Base-by-base conservation (phyloP, 2,329 filamentous ascomycete species). In the Myriosclerotinia scirpicola region DNA sequence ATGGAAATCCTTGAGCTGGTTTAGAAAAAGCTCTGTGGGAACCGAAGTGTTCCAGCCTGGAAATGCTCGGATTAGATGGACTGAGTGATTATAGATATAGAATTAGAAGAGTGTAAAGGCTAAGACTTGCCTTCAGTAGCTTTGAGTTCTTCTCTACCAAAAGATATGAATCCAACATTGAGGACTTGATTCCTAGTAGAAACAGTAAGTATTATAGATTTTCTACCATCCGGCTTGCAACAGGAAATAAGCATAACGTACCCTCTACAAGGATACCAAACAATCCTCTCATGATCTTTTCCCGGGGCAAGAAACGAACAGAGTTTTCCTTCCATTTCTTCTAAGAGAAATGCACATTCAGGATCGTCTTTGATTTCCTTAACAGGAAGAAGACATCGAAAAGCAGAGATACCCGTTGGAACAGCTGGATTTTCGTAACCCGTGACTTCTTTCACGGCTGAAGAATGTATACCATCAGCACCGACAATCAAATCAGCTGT, bases 401-500 rank as follows among this genome's bases (percentile, higher is more conserved):
- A 74, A 14, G 69, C 70, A 34, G 53, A 63, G 7, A 68, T 72
- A 12, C 71, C 72, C 6, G 71, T 72, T 5, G 55, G 54, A 15
- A 48, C 15, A 8, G 66, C 48, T 15, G 58, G 50, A 11, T 52
- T 67, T 15, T 63, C 30, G 50, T 54, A 46, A 15, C 58, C 58
- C 1, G 30, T 17, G 3, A 67, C 15, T 52, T 36, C 36, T 50
- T 52, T 42, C 8, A 55, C 56, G 8, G 58, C 65, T 5, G 26
- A 5, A 17, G 66, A 67, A 66, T 70, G 69, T 5, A 86, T 81
- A 0, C 85, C 85, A 69, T 87, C 85, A 0, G 84, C 84, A 3
- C 83, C 84, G 3, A 87, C 69, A 2, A 87, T 71, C 0, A 87
- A 66, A 68, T 87, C 84, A 5, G 80, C 82, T 1, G 77, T 69